Evolutionary conservation across 164 flowering plant species (phyloP).

Genomic region (Aristolochia fimbriata): DNA sequence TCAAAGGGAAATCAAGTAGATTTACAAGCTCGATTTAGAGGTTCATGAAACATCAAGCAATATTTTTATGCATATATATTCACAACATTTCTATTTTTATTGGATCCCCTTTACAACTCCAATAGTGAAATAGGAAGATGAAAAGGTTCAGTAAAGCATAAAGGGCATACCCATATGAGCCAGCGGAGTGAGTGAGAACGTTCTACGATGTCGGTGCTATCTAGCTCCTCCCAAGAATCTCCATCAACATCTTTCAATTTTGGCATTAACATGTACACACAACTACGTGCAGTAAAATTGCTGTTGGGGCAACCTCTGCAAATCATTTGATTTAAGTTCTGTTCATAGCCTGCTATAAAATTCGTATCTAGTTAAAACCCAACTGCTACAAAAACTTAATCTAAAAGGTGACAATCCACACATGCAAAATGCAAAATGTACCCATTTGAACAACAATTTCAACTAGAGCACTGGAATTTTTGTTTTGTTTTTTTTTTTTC

Average conservation of each 20-base stretch:
- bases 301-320: slow-evolving; percentile 91
- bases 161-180: slow-evolving; percentile 82
- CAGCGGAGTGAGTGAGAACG: slow-evolving; percentile 74
- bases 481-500: no score
- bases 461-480: no score
- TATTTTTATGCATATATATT: background rate
- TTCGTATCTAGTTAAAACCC: slow-evolving; percentile 27
- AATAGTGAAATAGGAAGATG: background rate
- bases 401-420: background rate
- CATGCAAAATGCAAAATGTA: no score
- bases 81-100: background rate
- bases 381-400: background rate
- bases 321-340: slow-evolving; percentile 27
- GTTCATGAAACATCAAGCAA: background rate
- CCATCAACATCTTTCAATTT: slow-evolving; percentile 48
- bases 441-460: no score
- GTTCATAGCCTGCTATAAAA: slow-evolving; percentile 46
- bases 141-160: background rate
- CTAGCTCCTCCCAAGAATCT: slow-evolving; percentile 93
- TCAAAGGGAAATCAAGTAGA: slow-evolving; percentile 9
- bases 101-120: background rate
- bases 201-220: slow-evolving; percentile 35
- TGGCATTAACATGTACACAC: slow-evolving; percentile 60
- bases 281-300: slow-evolving; percentile 52
- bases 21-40: background rate